Evolutionary conservation across 352 stramenopile genomes (phyloP).

Genomic region (Pythium plurisporium): DNA sequence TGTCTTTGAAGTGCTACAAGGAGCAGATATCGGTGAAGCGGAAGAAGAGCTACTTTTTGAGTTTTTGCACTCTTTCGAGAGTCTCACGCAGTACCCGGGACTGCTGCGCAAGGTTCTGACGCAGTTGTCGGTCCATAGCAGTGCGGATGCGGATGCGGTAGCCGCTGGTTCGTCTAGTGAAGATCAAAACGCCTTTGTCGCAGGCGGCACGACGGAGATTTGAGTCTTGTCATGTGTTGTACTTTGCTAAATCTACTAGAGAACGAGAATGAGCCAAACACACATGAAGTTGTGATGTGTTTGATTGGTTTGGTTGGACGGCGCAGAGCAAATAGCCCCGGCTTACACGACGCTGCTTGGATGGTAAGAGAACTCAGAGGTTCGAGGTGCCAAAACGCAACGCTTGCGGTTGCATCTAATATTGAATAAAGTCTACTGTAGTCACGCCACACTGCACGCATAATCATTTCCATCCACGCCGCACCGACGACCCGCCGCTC

Average conservation of each 20-base stretch:
- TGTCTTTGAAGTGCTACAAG: slow-evolving; percentile 67
- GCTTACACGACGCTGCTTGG: no score
- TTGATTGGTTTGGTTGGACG: no score
- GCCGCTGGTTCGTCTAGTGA: not conserved
- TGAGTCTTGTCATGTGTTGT: not conserved
- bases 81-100: slow-evolving; percentile 52
- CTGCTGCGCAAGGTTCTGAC: slow-evolving; percentile 61
- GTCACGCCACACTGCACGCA: not conserved
- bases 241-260: slow-evolving; percentile 8
- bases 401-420: not conserved
- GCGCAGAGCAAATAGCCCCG: no score
- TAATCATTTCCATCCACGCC: slow-evolving; percentile 17
- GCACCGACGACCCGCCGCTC: slow-evolving; percentile 1
- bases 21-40: slow-evolving; percentile 25
- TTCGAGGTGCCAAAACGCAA: slow-evolving; percentile 3
- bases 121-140: not conserved
- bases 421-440: not conserved
- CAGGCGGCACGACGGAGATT: slow-evolving; percentile 15
- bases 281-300: no score
- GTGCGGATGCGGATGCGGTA: not conserved
- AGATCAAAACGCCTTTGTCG: not conserved
- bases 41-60: slow-evolving; percentile 80
- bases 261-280: not conserved
- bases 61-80: slow-evolving; percentile 74
- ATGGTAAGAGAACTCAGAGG: no score